Conservation (phyloP, 805 yeast genomes). For the Cyberlindnera meyerae region DNA sequence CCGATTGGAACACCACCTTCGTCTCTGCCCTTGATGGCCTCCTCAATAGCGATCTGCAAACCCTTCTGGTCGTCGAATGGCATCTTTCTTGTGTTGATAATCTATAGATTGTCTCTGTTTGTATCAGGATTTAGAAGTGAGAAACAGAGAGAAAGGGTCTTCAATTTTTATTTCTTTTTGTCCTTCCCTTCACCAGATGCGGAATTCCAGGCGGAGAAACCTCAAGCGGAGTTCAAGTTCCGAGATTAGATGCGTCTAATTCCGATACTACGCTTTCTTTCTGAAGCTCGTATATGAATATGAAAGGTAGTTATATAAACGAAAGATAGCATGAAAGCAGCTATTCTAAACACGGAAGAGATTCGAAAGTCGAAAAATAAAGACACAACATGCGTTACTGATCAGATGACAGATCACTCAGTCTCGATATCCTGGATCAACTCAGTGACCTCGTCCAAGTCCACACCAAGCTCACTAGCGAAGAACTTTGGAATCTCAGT, state of each 20-base stretch:
- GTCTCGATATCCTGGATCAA: constrained; percentile 20
- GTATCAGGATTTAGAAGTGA: neutral
- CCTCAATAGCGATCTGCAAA: constrained; percentile 63
- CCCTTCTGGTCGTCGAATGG: constrained; percentile 62
- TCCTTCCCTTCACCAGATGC: no score
- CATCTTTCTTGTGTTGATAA: constrained; percentile 27
- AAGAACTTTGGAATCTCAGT: constrained; percentile 76
- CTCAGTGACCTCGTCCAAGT: constrained; percentile 46
- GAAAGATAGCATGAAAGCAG: no score
- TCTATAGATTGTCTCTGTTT: neutral
- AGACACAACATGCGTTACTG: no score
- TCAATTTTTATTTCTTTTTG: no score
- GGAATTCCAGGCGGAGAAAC: no score
- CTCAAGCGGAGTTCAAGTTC: no score
- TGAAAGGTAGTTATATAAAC: no score
- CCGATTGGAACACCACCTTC: constrained; percentile 96
- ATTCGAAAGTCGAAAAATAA: no score
- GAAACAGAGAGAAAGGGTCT: neutral
- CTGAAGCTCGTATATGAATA: no score
- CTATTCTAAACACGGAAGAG: no score
- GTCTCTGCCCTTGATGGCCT: constrained; percentile 48
- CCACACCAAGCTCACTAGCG: constrained; percentile 46
- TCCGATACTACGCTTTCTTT: no score
- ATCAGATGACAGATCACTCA: constrained; percentile 3
- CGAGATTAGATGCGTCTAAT: no score